Base-by-base conservation (phyloP, 2,329 filamentous ascomycete genomes). In the Penicillium sp. region DNA sequence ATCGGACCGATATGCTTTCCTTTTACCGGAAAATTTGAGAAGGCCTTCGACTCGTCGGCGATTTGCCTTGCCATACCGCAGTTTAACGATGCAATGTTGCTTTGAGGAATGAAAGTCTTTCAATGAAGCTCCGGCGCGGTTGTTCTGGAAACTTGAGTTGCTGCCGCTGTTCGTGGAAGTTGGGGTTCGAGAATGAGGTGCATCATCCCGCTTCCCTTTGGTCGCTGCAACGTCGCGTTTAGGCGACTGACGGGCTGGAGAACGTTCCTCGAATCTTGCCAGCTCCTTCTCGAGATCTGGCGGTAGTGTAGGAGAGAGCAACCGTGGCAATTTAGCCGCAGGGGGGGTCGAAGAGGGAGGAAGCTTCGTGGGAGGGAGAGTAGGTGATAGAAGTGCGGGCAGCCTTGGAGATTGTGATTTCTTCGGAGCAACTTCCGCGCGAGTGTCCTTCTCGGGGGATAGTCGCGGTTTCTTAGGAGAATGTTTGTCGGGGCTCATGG, bases 231-330 rank as follows among this genome's bases (percentile, higher is more conserved):
- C 53, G 50, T 64, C 51, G 38, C 55, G 50, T 52, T 60, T 67
- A 18, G 62, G 61, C 5, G 60, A 57, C 24, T 45, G 56, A 3
- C 60, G 55, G 44, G 53, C 31, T 5, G 61, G 47, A 18, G 70
- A 65, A 30, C 67, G 68, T 36, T 74, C 72, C 25, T 73, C 61
- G 31, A 75, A 70, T 51, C 74, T 65, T 7, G 70, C 74, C 24
- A 84, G 65, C 49, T 81, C 78, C 50, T 76, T 78, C 58, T 81
- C 78, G 40, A 85, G 76, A 47, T 77, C 78, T 2, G 78, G 73
- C 6, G 81, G 81, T 4, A 85, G 70, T 13, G 79, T 82, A 3
- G 81, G 81, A 4, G 82, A 84, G n/a, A 84, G 68, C 31, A 83
- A 73, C 9, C 75, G 73, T 10, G 81, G 81, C 16, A 83, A 66